phyloP scores from a whole-genome alignment of 2,329 filamentous ascomycete genomes.

The Colletotrichum truncatum region DNA sequence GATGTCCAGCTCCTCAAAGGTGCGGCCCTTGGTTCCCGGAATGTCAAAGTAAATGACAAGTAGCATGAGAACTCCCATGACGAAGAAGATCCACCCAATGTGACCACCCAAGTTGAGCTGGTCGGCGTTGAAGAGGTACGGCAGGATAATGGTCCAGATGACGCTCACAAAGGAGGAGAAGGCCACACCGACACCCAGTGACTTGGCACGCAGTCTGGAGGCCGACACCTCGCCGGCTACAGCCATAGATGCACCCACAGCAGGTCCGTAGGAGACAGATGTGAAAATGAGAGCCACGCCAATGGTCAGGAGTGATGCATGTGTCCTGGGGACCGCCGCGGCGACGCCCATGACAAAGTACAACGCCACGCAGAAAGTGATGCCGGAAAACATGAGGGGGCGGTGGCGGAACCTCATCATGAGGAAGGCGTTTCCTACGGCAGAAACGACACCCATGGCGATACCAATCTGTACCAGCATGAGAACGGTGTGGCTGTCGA shows the following conservation, averaged over 20 bases:
- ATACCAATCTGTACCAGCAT: slow-evolving; percentile 35
- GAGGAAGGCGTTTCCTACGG: slow-evolving; percentile 33
- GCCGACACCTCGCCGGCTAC: slow-evolving; percentile 28
- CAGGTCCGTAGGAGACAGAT: slow-evolving; percentile 33
- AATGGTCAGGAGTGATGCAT: slow-evolving; percentile 29
- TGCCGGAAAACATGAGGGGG: slow-evolving; percentile 34
- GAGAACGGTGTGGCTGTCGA: slow-evolving; percentile 30
- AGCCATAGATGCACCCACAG: slow-evolving; percentile 31
- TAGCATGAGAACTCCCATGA: slow-evolving; percentile 36
- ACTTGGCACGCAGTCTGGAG: slow-evolving; percentile 26
- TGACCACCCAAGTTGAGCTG: slow-evolving; percentile 48
- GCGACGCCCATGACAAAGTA: slow-evolving; percentile 35
- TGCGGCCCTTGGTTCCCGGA: slow-evolving; percentile 39
- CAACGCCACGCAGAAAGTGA: slow-evolving; percentile 30
- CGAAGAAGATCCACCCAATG: slow-evolving; percentile 50
- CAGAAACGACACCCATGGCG: slow-evolving; percentile 31
- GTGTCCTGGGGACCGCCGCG: slow-evolving; percentile 28
- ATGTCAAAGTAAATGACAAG: slow-evolving; percentile 40
- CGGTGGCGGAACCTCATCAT: slow-evolving; percentile 34
- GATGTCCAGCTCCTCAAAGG: slow-evolving; percentile 43
- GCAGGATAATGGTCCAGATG: slow-evolving; percentile 35
- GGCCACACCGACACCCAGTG: slow-evolving; percentile 19
- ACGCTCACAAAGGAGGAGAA: slow-evolving; percentile 26
- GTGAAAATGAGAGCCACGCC: slow-evolving; percentile 33
- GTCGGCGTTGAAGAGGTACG: slow-evolving; percentile 40